These are phyloP conservation scores for Candida caryicola DNA, from an alignment of 805 yeast genomes.

Conservation along the genomic window DNA sequence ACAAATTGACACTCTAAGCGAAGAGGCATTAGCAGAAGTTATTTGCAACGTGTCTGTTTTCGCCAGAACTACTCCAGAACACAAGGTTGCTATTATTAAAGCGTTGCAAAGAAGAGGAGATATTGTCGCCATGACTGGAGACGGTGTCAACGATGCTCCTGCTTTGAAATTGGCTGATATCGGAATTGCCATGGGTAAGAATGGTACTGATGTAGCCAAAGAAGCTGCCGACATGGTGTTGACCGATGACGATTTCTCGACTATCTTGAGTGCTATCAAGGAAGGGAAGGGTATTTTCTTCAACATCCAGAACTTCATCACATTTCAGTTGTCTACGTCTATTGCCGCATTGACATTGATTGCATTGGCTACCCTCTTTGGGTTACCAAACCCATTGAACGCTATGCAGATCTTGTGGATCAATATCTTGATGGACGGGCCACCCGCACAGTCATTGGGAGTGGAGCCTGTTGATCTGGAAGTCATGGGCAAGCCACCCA, in stretches of 20 bases:
- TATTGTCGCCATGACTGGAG: constrained; percentile 99
- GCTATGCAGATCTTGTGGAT: constrained; percentile 99
- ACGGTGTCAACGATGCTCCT: constrained; percentile 99
- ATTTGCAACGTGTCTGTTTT: constrained; percentile 83
- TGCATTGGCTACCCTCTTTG: constrained; percentile 82
- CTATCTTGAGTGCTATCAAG: constrained; percentile 73
- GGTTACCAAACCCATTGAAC: constrained; percentile 88
- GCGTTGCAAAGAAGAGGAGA: constrained; percentile 90
- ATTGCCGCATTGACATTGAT: constrained; percentile 91
- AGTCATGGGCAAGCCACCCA: constrained; percentile 95
- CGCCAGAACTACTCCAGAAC: constrained; percentile 95
- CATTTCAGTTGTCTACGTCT: constrained; percentile 93
- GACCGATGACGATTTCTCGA: constrained; percentile 94
- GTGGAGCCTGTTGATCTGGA: constrained; percentile 97
- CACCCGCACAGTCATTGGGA: constrained; percentile 96
- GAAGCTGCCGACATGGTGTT: constrained; percentile 98
- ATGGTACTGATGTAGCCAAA: constrained; percentile 97
- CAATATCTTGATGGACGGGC: constrained; percentile 97
- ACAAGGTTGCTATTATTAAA: constrained; percentile 83
- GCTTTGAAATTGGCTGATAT: constrained; percentile 94
- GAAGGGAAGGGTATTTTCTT: constrained; percentile 97
- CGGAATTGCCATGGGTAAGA: constrained; percentile 89
- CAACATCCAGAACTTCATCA: constrained; percentile 90
- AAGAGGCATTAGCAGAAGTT: constrained; percentile 67
- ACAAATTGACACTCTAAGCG: constrained; percentile 69